These are phyloP conservation scores for Stentor coeruleus DNA, from an alignment of 73 alveolate genomes.

Conservation along the genomic window DNA sequence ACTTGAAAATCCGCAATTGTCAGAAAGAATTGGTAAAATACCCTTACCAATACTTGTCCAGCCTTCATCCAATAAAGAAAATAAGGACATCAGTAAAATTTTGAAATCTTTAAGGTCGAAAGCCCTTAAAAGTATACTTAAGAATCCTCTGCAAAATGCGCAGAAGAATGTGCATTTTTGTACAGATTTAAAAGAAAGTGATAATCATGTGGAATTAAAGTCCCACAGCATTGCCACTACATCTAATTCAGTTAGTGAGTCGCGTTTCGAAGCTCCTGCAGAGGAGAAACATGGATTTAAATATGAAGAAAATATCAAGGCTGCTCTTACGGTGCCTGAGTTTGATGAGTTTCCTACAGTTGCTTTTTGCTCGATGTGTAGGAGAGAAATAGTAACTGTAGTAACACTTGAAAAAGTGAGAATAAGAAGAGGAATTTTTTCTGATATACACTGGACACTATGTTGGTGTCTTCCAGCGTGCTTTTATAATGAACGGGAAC, in stretches of 20 bases:
- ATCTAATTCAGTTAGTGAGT: not conserved
- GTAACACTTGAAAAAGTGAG: slow-evolving; percentile 12
- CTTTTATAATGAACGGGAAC: not conserved
- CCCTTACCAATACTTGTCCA: too few species aligned
- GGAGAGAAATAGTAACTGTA: not conserved
- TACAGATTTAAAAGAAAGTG: not conserved
- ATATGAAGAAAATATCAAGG: not conserved
- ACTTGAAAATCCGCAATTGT: too few species aligned
- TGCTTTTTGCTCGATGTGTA: not conserved
- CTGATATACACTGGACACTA: not conserved
- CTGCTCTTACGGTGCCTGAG: not conserved
- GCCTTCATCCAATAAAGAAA: too few species aligned
- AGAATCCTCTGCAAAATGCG: not conserved
- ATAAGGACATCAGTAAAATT: not conserved
- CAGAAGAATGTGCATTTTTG: not conserved
- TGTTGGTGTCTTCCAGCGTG: not conserved
- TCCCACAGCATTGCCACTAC: not conserved
- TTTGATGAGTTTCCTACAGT: slow-evolving; percentile 19
- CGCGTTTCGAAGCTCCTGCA: not conserved
- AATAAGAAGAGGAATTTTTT: not conserved
- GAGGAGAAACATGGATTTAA: not conserved
- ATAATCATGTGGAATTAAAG: not conserved
- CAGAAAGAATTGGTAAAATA: too few species aligned
- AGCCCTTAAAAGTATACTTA: not conserved
- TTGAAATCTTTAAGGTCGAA: not conserved